Evolutionary conservation across 352 stramenopile species (phyloP).

Genomic region (Phytophthora sp.): DNA sequence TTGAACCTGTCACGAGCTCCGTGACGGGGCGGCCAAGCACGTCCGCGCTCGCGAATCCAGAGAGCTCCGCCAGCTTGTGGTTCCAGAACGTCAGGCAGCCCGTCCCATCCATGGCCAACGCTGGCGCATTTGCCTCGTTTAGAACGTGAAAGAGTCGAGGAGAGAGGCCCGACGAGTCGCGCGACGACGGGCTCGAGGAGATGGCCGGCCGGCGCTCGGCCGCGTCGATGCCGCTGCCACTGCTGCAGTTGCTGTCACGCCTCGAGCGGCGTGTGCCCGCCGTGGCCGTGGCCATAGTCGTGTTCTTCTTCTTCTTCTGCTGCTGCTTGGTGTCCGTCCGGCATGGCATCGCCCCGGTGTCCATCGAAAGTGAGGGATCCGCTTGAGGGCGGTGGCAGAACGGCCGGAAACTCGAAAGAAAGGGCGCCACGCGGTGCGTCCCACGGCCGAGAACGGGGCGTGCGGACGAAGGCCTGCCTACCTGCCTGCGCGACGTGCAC

Average conservation of each 20-base stretch:
- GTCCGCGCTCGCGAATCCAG: conserved; percentile 31
- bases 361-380: conserved; percentile 11
- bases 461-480: not conserved
- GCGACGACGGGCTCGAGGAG: conserved; percentile 4
- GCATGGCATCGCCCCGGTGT: conserved; percentile 11
- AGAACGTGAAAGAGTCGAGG: conserved; percentile 51
- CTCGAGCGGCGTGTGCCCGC: conserved; percentile 25
- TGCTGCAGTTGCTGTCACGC: conserved; percentile 32
- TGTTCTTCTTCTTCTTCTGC: not conserved
- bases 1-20: conserved; percentile 38
- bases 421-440: conserved; percentile 23
- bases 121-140: conserved; percentile 58
- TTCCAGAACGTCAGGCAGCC: conserved; percentile 75
- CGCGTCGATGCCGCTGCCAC: conserved; percentile 12
- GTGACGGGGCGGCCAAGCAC: conserved; percentile 45
- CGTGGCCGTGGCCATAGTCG: not conserved
- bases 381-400: conserved; percentile 20
- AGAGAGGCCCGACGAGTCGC: conserved; percentile 1
- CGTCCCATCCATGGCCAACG: conserved; percentile 47
- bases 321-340: conserved; percentile 2
- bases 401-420: conserved; percentile 23
- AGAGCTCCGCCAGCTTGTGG: conserved; percentile 54
- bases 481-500: not conserved
- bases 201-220: conserved; percentile 20
- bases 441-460: conserved; percentile 18